Base-by-base conservation (phyloP, 805 yeast species). In the Monosporozyma servazzii region DNA sequence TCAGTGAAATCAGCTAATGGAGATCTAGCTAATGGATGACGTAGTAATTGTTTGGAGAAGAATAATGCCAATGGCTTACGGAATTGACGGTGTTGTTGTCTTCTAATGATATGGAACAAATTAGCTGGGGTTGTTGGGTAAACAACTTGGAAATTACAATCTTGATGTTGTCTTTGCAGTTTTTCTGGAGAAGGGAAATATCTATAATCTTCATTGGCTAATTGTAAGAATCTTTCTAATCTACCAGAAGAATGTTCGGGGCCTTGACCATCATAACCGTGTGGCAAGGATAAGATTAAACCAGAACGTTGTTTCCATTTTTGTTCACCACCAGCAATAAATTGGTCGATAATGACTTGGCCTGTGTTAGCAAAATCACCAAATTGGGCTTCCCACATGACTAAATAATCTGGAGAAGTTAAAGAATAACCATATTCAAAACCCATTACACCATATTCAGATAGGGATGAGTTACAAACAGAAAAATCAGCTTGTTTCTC, bases 281-380 rank as follows among this genome's bases (percentile, higher is more conserved):
- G 99, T 53, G 99, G 99, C 72, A 93, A 79, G 3, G 97, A 88
- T 61, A 93, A 74, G 39, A 93, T 96, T 54, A 93, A 69, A 70
- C 99, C 99, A 13, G 96, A 88, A 75, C 99, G 86, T 79, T 93
- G 99, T 70, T 88, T 86, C 99, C 99, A 93, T 76, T 93, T 93
- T 60, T 90, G 81, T 76, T 93, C 99, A 70, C 95, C 99, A 68
- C 90, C 88, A 45, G 97, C 86, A 67, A 93, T 80, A 70, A 93
- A 93, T 77, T 93, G 99, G 72, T 93, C 99, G 62, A 88, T 79
- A 62, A 93, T 86, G 57, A 93, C 98, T 77, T 93, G 99, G 18
- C 97, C 99, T 60, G 98, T 93, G 79, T 93, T 93, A 65, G 99
- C 99, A 66, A 93, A 93, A 75, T 93, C 99, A 81, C 99, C 99